Evolutionary conservation across 306 rosid species (phyloP).

Genomic region (Casuarina equisetifolia): DNA sequence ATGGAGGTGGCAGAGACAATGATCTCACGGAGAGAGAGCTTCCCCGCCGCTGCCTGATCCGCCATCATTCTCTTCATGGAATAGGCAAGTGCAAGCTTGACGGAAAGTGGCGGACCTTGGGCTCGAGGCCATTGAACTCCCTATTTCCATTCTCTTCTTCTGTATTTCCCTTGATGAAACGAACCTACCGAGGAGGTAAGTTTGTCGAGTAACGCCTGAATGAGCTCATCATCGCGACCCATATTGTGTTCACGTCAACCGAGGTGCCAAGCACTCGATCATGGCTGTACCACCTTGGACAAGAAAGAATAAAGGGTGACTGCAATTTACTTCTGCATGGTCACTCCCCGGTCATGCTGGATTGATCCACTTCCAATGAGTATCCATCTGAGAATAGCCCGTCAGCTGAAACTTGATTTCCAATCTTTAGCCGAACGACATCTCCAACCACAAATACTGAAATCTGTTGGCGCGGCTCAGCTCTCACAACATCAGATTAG

Average conservation of each 20-base stretch:
- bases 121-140: slow-evolving; percentile 18
- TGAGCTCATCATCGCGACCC: slow-evolving; percentile 31
- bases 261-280: slow-evolving; percentile 29
- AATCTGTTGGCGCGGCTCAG: slow-evolving; percentile 14
- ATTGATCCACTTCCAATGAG: slow-evolving; percentile 24
- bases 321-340: slow-evolving; percentile 19
- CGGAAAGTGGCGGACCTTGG: slow-evolving; percentile 40
- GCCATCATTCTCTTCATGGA: slow-evolving; percentile 56
- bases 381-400: slow-evolving; percentile 30
- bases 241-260: slow-evolving; percentile 31
- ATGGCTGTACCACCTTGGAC: slow-evolving; percentile 33
- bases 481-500: slow-evolving; percentile 30
- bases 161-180: slow-evolving; percentile 21
- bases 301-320: slow-evolving; percentile 33
- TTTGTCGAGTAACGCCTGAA: slow-evolving; percentile 24
- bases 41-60: slow-evolving; percentile 38
- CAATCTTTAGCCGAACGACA: slow-evolving; percentile 31
- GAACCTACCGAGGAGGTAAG: slow-evolving; percentile 15
- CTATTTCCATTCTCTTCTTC: slow-evolving; percentile 27
- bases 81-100: slow-evolving; percentile 41
- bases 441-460: slow-evolving; percentile 30
- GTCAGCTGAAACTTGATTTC: slow-evolving; percentile 37
- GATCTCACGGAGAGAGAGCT: slow-evolving; percentile 43
- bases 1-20: slow-evolving; percentile 46
- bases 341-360: slow-evolving; percentile 32